Conservation (phyloP, 345 rosid species). For the Eucalyptus tenuipes region DNA sequence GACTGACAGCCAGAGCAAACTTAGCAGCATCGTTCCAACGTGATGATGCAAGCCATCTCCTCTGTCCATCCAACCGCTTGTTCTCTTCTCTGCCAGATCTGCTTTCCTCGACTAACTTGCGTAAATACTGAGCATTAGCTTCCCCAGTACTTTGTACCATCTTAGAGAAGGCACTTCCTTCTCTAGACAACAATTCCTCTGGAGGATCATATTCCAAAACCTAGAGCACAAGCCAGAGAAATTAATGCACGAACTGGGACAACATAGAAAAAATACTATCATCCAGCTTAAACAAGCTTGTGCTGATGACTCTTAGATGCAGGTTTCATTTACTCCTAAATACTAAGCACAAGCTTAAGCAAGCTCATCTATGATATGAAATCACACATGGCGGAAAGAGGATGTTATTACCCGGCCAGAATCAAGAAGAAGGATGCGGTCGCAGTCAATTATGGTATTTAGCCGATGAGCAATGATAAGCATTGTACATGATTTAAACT, state of each 20-base stretch:
- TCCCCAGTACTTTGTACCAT: constrained; percentile 98
- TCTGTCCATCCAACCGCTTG: constrained; percentile 50
- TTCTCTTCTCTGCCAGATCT: constrained; percentile 19
- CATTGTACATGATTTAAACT: constrained; percentile 93
- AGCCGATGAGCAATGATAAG: constrained; percentile 95
- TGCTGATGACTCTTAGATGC: neutral
- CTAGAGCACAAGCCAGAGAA: constrained; percentile 12
- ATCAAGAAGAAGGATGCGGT: constrained; percentile 78
- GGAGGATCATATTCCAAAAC: constrained; percentile 88
- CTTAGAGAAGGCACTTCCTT: constrained; percentile 74
- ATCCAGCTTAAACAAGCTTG: neutral
- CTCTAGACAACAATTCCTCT: constrained; percentile 57
- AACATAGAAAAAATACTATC: neutral
- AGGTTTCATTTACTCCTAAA: too few relatives aligned
- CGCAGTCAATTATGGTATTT: constrained; percentile 93
- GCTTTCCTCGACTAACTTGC: constrained; percentile 47
- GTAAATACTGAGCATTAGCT: constrained; percentile 89
- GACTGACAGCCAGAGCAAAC: constrained; percentile 35
- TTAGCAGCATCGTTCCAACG: constrained; percentile 49
- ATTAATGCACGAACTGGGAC: neutral
- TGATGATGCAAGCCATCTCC: constrained; percentile 47
- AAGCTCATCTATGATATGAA: neutral
- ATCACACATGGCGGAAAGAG: neutral
- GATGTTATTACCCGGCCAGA: constrained; percentile 61
- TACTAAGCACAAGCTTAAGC: too few relatives aligned